Evolutionary conservation across 805 yeast species (phyloP).

Genomic region (Lipomyces sp.): DNA sequence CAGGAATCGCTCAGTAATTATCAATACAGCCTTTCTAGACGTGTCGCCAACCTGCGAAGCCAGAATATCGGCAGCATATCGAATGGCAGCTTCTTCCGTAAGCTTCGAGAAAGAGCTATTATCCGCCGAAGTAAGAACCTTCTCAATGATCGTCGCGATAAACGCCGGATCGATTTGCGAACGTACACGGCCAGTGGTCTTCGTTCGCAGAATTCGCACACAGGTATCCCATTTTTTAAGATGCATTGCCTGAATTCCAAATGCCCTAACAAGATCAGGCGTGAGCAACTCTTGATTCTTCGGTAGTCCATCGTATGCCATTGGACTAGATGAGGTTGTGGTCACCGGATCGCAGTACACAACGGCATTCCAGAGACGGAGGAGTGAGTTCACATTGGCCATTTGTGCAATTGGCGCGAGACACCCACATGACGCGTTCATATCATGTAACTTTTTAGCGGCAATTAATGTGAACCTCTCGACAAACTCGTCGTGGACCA

Average conservation of each 20-base stretch:
- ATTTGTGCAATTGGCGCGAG: conserved; percentile 1
- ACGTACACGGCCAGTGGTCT: conserved; percentile 9
- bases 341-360: neutral
- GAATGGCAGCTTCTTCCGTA: conserved; percentile 10
- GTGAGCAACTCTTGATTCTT: conserved; percentile 7
- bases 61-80: conserved; percentile 1
- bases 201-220: conserved; percentile 18
- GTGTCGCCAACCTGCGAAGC: conserved; percentile 11
- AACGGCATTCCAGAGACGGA: neutral
- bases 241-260: conserved; percentile 12
- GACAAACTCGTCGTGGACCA: neutral
- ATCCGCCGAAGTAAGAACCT: neutral
- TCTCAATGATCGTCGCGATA: conserved; percentile 5
- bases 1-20: conserved; percentile 9
- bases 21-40: conserved; percentile 5
- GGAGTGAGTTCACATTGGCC: neutral
- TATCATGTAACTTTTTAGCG: neutral
- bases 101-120: neutral
- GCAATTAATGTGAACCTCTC: neutral
- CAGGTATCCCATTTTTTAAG: conserved; percentile 4
- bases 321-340: neutral
- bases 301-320: neutral
- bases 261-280: conserved; percentile 8
- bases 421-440: neutral
- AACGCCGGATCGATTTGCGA: conserved; percentile 7